Evolutionary conservation across 345 rosid genomes (phyloP).

Genomic region (Pugionium dolabratum): DNA sequence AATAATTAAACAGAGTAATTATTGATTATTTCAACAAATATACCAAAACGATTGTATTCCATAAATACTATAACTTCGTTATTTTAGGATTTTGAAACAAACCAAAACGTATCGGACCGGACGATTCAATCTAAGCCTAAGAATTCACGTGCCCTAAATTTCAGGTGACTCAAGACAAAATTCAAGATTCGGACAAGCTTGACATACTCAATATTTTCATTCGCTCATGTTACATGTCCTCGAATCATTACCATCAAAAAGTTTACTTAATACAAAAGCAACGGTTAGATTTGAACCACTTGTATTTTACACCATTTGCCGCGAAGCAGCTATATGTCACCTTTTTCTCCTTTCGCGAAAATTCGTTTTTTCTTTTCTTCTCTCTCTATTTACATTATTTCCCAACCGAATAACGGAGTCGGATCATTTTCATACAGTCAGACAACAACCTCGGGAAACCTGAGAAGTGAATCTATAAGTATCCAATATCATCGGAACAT

Average conservation of each 20-base stretch:
- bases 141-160: background rate
- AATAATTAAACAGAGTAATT: no score
- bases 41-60: no score
- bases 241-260: background rate
- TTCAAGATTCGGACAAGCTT: slow-evolving; percentile 19
- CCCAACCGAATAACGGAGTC: background rate
- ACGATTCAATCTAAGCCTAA: background rate
- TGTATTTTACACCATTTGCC: slow-evolving; percentile 13
- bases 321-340: slow-evolving; percentile 18
- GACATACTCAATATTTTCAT: background rate
- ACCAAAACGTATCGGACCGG: slow-evolving; percentile 5
- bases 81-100: background rate
- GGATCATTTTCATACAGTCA: background rate
- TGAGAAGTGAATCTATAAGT: background rate
- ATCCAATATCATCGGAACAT: background rate
- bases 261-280: slow-evolving; percentile 9
- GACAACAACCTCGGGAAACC: background rate
- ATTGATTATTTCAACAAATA: no score
- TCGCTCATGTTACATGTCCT: background rate
- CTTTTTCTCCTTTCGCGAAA: background rate
- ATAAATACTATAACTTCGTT: no score
- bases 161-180: background rate
- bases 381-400: background rate
- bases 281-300: slow-evolving; percentile 1
- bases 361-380: no score